Percentiles rank a stretch among this genome's conserved stretches.
phyloP scores from a whole-genome alignment of 352 stramenopile genomes.

The Globisporangium echinulatum region DNA sequence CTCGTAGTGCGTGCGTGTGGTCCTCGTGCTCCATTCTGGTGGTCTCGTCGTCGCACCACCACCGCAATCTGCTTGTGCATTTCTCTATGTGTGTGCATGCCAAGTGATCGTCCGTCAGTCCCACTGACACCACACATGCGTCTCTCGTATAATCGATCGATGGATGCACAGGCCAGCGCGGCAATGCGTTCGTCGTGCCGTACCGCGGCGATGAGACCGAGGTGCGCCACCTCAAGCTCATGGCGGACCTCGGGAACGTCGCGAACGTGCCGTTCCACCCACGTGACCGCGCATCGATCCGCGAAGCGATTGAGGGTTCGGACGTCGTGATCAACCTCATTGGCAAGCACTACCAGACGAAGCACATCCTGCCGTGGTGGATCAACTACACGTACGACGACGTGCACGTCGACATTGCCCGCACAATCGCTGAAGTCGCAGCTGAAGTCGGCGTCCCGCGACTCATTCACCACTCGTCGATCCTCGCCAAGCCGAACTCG shows the following conservation, averaged over 20 bases:
- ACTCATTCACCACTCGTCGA: slow-evolving; percentile 79
- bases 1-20: neutral
- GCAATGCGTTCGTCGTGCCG: slow-evolving; percentile 75
- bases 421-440: slow-evolving; percentile 77
- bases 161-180: slow-evolving; percentile 40
- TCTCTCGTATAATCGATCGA: too few relatives aligned
- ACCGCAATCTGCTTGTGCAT: neutral
- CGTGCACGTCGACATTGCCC: slow-evolving; percentile 91
- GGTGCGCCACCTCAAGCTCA: slow-evolving; percentile 91
- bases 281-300: slow-evolving; percentile 91
- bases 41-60: slow-evolving; percentile 2
- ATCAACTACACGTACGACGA: slow-evolving; percentile 96
- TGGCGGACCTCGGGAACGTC: slow-evolving; percentile 91
- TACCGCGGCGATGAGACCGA: slow-evolving; percentile 94
- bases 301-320: slow-evolving; percentile 85
- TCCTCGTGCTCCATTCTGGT: neutral
- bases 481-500: slow-evolving; percentile 79
- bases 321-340: slow-evolving; percentile 97
- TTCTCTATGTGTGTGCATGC: too few relatives aligned
- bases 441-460: slow-evolving; percentile 69
- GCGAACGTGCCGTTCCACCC: slow-evolving; percentile 73
- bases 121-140: too few relatives aligned
- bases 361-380: slow-evolving; percentile 89
- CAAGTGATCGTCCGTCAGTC: too few relatives aligned
- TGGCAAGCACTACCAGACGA: slow-evolving; percentile 97